Evolutionary conservation across 768 basidiomycete species (phyloP), one percentile per base, ranked within the genome.

Genomic region (Lactifluus hygrophoroides): DNA sequence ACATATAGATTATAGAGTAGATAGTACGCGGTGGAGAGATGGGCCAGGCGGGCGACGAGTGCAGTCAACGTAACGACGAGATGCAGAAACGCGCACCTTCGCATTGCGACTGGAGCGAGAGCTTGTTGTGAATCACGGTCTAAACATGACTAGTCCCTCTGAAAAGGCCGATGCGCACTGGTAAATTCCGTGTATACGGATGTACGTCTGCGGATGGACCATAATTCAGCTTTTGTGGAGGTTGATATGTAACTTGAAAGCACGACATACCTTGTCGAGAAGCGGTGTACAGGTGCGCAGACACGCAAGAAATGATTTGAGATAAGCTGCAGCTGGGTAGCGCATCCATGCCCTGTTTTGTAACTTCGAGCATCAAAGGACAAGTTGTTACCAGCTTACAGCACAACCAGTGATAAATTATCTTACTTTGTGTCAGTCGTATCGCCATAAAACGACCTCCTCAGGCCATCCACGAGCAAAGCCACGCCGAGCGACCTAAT

Each of bases 21-120:
- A n/a, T n/a, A n/a, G n/a, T n/a, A n/a, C n/a, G n/a, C n/a, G n/a
- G n/a, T n/a, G n/a, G n/a, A 48, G 7, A 63, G 51, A 19, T 56
- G 61, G 4, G 51, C 46, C 67, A 88, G 69, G 56, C 88, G 77
- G 3, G 85, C 85, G 44, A 78, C 71, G 38, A 88, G 77, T 11
- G 82, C 86, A 25, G 76, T 72, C 42, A 90, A 74, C 5, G 80
- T 72, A 46, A 92, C 66, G n/a, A 84, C 70, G 16, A 87, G 67
- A 61, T 86, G 85, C 11, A 86, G 73, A 65, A 92, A 92, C 16
- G 87, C 83, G 17, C 84, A 86, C 0, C 81, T 78, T 67, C 85
- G 86, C 76, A 91, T 79, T 32, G 80, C 78, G n/a, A n/a, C n/a
- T n/a, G n/a, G 23, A 83, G 73, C 30, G 75, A 70, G 57, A 89